phyloP scores from a whole-genome alignment of 1,139 yeast genomes.

The Kodamaea ohmeri region DNA sequence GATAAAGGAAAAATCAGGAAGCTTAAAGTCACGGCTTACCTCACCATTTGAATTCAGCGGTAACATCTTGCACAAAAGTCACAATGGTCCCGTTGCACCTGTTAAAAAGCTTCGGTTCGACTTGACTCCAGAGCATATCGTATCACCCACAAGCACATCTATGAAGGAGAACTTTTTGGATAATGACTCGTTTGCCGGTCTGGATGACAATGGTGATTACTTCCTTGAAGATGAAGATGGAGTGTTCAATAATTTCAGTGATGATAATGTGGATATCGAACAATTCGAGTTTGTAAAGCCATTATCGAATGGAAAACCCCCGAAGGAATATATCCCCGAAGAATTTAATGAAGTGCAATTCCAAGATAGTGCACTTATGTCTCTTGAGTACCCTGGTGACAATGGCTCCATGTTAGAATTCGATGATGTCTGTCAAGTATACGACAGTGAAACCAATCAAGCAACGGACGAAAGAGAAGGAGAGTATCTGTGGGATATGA shows the following conservation, averaged over 20 bases:
- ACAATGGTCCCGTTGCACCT: not conserved
- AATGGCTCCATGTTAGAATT: too few relatives aligned
- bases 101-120: slow-evolving; percentile 1
- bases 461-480: not conserved
- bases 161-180: slow-evolving; percentile 2
- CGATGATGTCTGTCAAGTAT: not conserved
- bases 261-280: not conserved
- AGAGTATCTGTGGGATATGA: slow-evolving; percentile 7
- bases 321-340: too few relatives aligned
- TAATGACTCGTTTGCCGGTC: not conserved
- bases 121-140: not conserved
- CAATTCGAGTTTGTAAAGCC: not conserved
- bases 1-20: not conserved
- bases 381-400: too few relatives aligned
- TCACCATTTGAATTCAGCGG: not conserved
- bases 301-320: too few relatives aligned
- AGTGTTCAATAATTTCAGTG: not conserved
- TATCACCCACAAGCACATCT: not conserved
- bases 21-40: not conserved
- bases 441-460: slow-evolving; percentile 2
- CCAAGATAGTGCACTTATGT: not conserved
- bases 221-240: not conserved
- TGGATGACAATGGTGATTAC: not conserved
- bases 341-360: too few relatives aligned
- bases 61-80: not conserved